Evolutionary conservation across 2,329 filamentous ascomycete genomes (phyloP).

Genomic region (Blastomyces percursus): DNA sequence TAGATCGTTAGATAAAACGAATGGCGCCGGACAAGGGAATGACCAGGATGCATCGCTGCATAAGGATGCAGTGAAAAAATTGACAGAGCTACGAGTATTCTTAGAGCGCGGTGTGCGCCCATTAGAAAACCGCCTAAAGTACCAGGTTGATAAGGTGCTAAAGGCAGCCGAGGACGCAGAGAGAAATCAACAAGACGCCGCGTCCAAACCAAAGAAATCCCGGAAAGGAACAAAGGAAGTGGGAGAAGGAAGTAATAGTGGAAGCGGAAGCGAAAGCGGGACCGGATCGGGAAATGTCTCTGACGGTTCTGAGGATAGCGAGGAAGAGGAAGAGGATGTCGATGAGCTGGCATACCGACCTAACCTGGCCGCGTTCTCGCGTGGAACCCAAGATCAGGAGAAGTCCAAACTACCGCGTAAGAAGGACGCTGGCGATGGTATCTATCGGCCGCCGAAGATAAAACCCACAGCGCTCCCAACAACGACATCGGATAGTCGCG

Average conservation of each 20-base stretch:
- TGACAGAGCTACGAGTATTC: conserved; percentile 86
- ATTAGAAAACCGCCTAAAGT: conserved; percentile 79
- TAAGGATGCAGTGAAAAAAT: conserved; percentile 65
- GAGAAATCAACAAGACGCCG: conserved; percentile 20
- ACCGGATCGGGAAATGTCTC: conserved; percentile 22
- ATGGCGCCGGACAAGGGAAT: conserved; percentile 23
- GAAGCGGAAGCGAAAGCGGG: conserved; percentile 27
- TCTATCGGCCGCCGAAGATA: conserved; percentile 83
- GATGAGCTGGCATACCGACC: conserved; percentile 54
- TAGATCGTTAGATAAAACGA: conserved; percentile 15
- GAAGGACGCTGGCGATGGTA: conserved; percentile 44
- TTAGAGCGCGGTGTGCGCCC: conserved; percentile 87
- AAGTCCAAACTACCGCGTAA: conserved; percentile 17
- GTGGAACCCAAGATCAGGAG: conserved; percentile 27
- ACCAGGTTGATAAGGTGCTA: conserved; percentile 91
- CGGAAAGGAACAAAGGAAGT: conserved; percentile 20
- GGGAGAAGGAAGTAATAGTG: conserved; percentile 24
- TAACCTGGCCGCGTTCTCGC: conserved; percentile 41
- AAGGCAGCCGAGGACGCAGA: conserved; percentile 58
- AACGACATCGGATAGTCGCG: conserved; percentile 45
- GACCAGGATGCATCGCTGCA: conserved; percentile 37
- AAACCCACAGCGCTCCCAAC: conserved; percentile 72
- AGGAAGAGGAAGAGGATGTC: conserved; percentile 31
- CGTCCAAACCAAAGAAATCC: conserved; percentile 24
- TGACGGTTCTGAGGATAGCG: conserved; percentile 19